These are phyloP conservation scores for Acanthamoeba castellanii DNA, from an alignment of 208 protist genomes.

Conservation along the genomic window DNA sequence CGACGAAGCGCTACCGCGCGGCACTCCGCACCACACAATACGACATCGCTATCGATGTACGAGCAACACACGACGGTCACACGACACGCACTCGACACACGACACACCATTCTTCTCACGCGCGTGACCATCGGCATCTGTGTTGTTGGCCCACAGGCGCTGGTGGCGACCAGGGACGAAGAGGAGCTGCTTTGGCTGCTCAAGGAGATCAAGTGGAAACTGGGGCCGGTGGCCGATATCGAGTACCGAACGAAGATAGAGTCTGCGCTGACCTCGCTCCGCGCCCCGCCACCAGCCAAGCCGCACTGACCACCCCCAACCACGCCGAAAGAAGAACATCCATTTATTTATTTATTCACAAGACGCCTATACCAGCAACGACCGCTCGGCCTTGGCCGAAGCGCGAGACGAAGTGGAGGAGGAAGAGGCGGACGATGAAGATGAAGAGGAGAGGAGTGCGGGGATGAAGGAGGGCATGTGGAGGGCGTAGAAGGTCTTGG, in stretches of 20 bases:
- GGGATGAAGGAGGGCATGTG: constrained; percentile 44
- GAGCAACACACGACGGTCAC: not conserved
- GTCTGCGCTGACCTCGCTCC: not conserved
- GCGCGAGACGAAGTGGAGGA: not conserved
- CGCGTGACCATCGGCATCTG: not conserved
- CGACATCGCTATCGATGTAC: constrained; percentile 58
- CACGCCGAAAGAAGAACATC: too few relatives aligned
- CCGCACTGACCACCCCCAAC: too few relatives aligned
- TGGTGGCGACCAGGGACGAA: not conserved
- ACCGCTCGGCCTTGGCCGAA: not conserved
- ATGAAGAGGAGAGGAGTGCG: not conserved
- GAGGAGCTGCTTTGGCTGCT: constrained; percentile 17
- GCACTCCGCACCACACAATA: constrained; percentile 23
- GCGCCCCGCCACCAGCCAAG: too few relatives aligned
- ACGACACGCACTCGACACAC: too few relatives aligned
- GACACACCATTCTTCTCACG: not conserved
- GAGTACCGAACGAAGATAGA: constrained; percentile 27
- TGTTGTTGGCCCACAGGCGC: not conserved
- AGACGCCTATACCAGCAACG: not conserved
- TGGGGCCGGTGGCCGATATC: not conserved
- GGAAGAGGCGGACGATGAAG: not conserved
- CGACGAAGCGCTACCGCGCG: constrained; percentile 7
- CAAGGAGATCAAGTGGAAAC: constrained; percentile 25
- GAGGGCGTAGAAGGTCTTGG: not conserved
- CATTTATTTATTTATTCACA: too few relatives aligned